Conservation (phyloP, 2,329 filamentous ascomycete genomes). For the Aspergillus nomiae region DNA sequence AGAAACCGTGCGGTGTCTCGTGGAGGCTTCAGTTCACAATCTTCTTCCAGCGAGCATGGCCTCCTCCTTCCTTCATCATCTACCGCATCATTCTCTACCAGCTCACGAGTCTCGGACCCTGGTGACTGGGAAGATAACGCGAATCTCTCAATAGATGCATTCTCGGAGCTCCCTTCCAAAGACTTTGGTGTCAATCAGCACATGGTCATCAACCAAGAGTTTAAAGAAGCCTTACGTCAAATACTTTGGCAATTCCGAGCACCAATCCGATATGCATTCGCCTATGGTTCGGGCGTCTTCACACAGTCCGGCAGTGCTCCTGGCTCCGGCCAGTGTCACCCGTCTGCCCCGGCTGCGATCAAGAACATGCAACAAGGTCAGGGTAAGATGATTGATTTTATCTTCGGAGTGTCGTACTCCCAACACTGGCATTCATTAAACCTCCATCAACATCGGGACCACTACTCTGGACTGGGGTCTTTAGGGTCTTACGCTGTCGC, state of each 20-base stretch:
- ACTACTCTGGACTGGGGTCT: conserved; percentile 84
- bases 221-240: conserved; percentile 84
- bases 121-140: conserved; percentile 76
- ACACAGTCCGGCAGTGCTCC: conserved; percentile 64
- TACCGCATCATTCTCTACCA: conserved; percentile 35
- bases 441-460: conserved; percentile 80
- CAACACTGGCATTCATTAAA: conserved; percentile 98
- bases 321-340: conserved; percentile 59
- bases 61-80: conserved; percentile 21
- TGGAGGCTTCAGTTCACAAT: conserved; percentile 16
- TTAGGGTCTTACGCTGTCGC: conserved; percentile 85
- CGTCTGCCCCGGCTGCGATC: conserved; percentile 78
- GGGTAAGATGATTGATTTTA: conserved; percentile 98
- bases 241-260: conserved; percentile 90
- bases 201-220: conserved; percentile 92
- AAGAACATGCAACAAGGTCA: conserved; percentile 81
- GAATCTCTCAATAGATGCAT: conserved; percentile 70
- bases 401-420: conserved; percentile 90
- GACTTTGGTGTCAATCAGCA: conserved; percentile 95
- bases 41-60: conserved; percentile 16
- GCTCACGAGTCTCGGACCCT: conserved; percentile 34
- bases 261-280: conserved; percentile 94
- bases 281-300: conserved; percentile 96
- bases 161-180: conserved; percentile 73
- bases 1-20: conserved; percentile 20